phyloP scores from a whole-genome alignment of 306 rosid genomes.

The Glycine tomentella region DNA sequence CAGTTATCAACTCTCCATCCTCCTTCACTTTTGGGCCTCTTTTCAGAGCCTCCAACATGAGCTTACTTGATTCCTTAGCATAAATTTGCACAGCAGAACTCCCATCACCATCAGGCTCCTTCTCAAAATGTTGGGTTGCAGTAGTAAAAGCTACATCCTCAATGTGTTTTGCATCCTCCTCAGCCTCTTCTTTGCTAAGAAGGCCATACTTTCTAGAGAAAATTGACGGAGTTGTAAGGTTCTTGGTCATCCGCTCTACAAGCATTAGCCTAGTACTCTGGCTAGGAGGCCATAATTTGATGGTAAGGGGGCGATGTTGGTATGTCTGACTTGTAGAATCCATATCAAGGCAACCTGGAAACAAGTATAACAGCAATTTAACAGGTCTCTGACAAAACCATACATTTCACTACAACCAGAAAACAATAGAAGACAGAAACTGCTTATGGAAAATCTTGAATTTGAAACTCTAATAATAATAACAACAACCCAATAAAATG shows the following conservation, averaged over 20 bases:
- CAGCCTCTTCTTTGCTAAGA: slow-evolving; percentile 79
- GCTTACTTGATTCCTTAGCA: slow-evolving; percentile 91
- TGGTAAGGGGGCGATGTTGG: slow-evolving; percentile 63
- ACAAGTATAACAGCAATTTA: slow-evolving; percentile 13
- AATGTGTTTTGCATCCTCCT: slow-evolving; percentile 70
- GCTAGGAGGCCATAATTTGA: slow-evolving; percentile 92
- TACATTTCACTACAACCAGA: background rate
- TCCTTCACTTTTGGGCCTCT: slow-evolving; percentile 74
- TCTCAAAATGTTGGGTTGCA: slow-evolving; percentile 78
- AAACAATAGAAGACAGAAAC: slow-evolving; percentile 9
- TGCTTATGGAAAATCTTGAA: slow-evolving; percentile 5
- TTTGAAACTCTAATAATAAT: background rate
- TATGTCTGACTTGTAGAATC: slow-evolving; percentile 58
- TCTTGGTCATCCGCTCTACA: slow-evolving; percentile 77
- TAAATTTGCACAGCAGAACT: slow-evolving; percentile 87
- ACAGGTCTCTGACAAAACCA: slow-evolving; percentile 17
- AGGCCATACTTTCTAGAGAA: slow-evolving; percentile 88
- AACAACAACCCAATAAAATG: background rate
- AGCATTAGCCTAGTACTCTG: slow-evolving; percentile 84
- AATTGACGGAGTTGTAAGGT: slow-evolving; percentile 80
- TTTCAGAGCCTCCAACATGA: slow-evolving; percentile 85
- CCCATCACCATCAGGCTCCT: slow-evolving; percentile 87
- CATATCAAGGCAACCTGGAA: slow-evolving; percentile 65
- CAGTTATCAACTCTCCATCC: slow-evolving; percentile 57
- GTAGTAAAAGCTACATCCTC: slow-evolving; percentile 69